Evolutionary conservation across 2,329 filamentous ascomycete species (phyloP).

Genomic region (Penicillium sp.): DNA sequence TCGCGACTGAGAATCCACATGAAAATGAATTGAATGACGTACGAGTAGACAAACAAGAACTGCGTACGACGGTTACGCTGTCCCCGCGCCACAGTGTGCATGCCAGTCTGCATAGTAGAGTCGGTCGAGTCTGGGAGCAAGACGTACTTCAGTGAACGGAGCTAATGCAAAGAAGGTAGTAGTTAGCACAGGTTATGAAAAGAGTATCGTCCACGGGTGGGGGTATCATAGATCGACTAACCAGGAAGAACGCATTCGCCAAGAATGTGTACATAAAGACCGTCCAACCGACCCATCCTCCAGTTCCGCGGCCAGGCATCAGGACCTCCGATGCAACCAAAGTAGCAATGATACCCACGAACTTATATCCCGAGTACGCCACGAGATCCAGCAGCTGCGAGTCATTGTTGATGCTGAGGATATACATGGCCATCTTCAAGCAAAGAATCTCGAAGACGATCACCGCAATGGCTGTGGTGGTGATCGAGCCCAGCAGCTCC

Average conservation of each 20-base stretch:
- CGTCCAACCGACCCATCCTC: conserved; percentile 84
- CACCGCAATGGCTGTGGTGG: conserved; percentile 78
- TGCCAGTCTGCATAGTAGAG: conserved; percentile 60
- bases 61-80: conserved; percentile 87
- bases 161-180: conserved; percentile 51
- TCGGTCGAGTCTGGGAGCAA: conserved; percentile 81
- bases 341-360: conserved; percentile 92
- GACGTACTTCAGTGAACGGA: conserved; percentile 94
- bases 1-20: conserved; percentile 77
- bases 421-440: conserved; percentile 88
- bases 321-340: conserved; percentile 76
- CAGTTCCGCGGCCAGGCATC: conserved; percentile 77
- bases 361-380: conserved; percentile 98
- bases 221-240: conserved; percentile 48
- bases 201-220: too few relatives aligned
- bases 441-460: conserved; percentile 86
- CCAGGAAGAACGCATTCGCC: conserved; percentile 93
- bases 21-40: conserved; percentile 88
- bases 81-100: conserved; percentile 74
- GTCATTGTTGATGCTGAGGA: conserved; percentile 90
- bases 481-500: conserved; percentile 86
- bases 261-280: conserved; percentile 90
- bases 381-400: conserved; percentile 91
- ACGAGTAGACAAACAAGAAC: conserved; percentile 92
- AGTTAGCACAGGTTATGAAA: background rate